Percentiles rank a stretch among this genome's conserved stretches.
phyloP scores from a whole-genome alignment of 2,329 filamentous ascomycete genomes.

The Colletotrichum liaoningense region DNA sequence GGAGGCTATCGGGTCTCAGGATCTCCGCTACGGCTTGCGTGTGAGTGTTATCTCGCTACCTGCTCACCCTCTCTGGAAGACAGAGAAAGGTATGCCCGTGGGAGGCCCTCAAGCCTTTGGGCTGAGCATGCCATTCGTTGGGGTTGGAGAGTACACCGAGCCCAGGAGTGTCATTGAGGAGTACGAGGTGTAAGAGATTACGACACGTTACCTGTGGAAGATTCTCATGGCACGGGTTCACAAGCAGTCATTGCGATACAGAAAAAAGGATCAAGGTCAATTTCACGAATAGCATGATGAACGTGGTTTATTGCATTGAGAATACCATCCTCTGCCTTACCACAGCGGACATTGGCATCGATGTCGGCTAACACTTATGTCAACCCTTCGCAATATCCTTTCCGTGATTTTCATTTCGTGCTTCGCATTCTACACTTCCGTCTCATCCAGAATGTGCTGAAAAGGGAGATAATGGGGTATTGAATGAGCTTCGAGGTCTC shows the following conservation, averaged over 20 bases:
- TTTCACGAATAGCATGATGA: too few species aligned
- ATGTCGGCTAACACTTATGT: not conserved
- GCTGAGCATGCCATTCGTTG: slow-evolving; percentile 41
- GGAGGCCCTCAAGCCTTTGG: slow-evolving; percentile 50
- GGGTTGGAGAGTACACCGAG: slow-evolving; percentile 13
- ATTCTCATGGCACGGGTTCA: not conserved
- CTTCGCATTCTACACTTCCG: not conserved
- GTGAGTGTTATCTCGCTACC: slow-evolving; percentile 63
- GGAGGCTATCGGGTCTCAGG: slow-evolving; percentile 61
- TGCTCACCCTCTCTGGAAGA: slow-evolving; percentile 62
- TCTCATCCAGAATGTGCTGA: not conserved
- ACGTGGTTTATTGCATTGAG: not conserved
- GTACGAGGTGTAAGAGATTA: not conserved
- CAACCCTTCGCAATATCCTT: not conserved
- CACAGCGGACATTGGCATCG: too few species aligned
- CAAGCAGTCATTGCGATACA: not conserved
- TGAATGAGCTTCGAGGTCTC: not conserved
- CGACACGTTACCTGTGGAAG: not conserved
- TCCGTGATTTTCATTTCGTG: not conserved
- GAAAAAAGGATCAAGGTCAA: not conserved
- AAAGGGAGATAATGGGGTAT: not conserved
- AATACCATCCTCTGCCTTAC: not conserved
- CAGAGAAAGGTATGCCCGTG: slow-evolving; percentile 46
- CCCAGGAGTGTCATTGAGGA: slow-evolving; percentile 19
- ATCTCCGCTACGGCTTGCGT: slow-evolving; percentile 61